Base-by-base conservation (phyloP, 176 grass and related monocot species). In the Carex parvula region DNA sequence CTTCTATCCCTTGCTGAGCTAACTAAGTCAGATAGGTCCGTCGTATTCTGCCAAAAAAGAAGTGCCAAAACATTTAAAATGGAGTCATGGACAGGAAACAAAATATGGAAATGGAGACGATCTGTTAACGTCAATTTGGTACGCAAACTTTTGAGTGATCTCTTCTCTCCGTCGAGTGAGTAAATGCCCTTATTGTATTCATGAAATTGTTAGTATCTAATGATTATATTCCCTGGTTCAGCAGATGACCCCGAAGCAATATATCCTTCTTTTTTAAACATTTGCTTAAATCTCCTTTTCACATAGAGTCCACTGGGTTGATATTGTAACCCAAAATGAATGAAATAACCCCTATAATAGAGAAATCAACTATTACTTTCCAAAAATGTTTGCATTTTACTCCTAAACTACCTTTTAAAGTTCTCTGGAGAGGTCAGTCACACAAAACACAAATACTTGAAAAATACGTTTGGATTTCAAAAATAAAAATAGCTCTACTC, bases 1-100 rank as follows among this genome's bases (percentile, higher is more conserved):
- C 91, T 95, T 88, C 89, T 95, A 85, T 92, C 88, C 88, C 93
- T 98, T 83, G 88, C 93, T 60, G 96, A 98, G 88, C 89, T 95
- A 91, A 98, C 91, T 89, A 98, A 83, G 89, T 98, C 96, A 77
- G 89, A 93, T 84, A 98, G 86, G 62, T 95, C 96, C 3, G 87
- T 95, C 53, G 85, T 90, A 93, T 98, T 98, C 96, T 98, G 92
- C 63, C 79, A 83, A 59, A 42, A 77, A 69, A 30, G 41, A 79
- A 37, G 21, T 17, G 79, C 80, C n/a, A 86, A 81, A 41, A 76
- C 57, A 79, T 77, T 77, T 62, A 29, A 83, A 21, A 29, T 52
- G 42, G 15, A 37, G 3, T 41, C 46, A 84, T n/a, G 44, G 52
- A 44, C 69, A 81, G 64, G 50, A 64, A 35, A 57, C 9, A 35